phyloP scores from a whole-genome alignment of 1,284 basidiomycete genomes.

The Kwoniella shivajii region DNA sequence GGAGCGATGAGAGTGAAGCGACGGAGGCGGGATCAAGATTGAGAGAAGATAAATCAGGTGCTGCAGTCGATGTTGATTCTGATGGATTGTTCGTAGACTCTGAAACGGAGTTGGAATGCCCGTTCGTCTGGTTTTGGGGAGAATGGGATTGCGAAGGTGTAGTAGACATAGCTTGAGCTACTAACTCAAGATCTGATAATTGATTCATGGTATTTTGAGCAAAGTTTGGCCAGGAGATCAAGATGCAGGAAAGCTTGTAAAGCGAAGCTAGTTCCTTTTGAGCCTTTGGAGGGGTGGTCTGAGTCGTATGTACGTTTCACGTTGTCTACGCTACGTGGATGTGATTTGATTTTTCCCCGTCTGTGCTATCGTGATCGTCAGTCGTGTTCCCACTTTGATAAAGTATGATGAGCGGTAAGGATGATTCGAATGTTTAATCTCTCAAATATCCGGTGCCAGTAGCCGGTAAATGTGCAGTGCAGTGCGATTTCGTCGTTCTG shows the following conservation, averaged over 20 bases:
- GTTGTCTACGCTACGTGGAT: too few species aligned
- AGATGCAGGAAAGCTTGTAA: too few species aligned
- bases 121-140: conserved; percentile 2
- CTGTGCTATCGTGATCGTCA: too few species aligned
- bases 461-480: too few species aligned
- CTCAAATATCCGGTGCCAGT: too few species aligned
- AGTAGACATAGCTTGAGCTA: conserved; percentile 47
- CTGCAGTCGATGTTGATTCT: neutral
- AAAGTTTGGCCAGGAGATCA: neutral
- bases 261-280: too few species aligned
- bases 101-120: neutral
- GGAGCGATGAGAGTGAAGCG: conserved; percentile 25
- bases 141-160: conserved; percentile 12
- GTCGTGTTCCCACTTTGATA: too few species aligned
- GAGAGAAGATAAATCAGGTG: conserved; percentile 1
- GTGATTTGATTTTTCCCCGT: too few species aligned
- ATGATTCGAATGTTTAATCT: too few species aligned
- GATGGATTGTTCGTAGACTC: neutral
- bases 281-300: neutral
- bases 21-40: conserved; percentile 30
- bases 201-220: conserved; percentile 24
- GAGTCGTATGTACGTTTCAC: too few species aligned
- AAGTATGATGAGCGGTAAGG: too few species aligned
- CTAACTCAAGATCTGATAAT: conserved; percentile 51
- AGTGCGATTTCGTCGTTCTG: too few species aligned